These are phyloP conservation scores for Dictyostelium purpureum DNA, from an alignment of 78 protist genomes.

Conservation along the genomic window DNA sequence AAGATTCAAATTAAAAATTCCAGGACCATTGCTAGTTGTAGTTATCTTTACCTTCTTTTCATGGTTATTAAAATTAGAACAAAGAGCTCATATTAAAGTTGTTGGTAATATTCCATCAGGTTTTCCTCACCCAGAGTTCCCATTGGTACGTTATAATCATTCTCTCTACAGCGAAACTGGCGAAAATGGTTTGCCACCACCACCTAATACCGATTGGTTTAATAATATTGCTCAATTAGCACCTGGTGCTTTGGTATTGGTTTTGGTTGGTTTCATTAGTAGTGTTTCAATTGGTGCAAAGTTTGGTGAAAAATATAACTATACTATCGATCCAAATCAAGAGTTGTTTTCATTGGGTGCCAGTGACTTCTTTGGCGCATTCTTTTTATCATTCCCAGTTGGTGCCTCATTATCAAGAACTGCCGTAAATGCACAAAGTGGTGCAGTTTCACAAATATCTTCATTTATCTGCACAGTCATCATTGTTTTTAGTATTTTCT, in stretches of 20 bases:
- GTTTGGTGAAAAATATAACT: slow-evolving; percentile 65
- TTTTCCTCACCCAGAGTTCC: slow-evolving; percentile 61
- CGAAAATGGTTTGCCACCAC: neutral
- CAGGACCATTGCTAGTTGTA: slow-evolving; percentile 82
- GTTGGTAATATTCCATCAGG: slow-evolving; percentile 84
- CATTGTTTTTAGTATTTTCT: slow-evolving; percentile 64
- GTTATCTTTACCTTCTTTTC: slow-evolving; percentile 70
- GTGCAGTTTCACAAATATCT: slow-evolving; percentile 79
- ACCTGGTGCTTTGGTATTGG: slow-evolving; percentile 71
- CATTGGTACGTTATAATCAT: neutral
- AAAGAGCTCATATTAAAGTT: slow-evolving; percentile 36
- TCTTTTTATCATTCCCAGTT: slow-evolving; percentile 82
- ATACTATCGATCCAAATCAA: slow-evolving; percentile 74
- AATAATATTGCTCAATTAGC: neutral
- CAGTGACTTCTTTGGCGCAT: slow-evolving; percentile 81
- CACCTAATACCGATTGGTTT: slow-evolving; percentile 26
- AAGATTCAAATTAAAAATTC: slow-evolving; percentile 32
- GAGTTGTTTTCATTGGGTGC: slow-evolving; percentile 90
- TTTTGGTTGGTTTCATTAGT: slow-evolving; percentile 81
- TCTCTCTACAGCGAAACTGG: neutral
- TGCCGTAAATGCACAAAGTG: slow-evolving; percentile 80
- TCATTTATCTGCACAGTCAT: slow-evolving; percentile 54
- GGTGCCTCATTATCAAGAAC: slow-evolving; percentile 87
- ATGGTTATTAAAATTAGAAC: slow-evolving; percentile 29
- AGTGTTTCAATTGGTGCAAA: slow-evolving; percentile 79